Conservation (phyloP, 179 eudicot genomes). For the Silene coronaria region DNA sequence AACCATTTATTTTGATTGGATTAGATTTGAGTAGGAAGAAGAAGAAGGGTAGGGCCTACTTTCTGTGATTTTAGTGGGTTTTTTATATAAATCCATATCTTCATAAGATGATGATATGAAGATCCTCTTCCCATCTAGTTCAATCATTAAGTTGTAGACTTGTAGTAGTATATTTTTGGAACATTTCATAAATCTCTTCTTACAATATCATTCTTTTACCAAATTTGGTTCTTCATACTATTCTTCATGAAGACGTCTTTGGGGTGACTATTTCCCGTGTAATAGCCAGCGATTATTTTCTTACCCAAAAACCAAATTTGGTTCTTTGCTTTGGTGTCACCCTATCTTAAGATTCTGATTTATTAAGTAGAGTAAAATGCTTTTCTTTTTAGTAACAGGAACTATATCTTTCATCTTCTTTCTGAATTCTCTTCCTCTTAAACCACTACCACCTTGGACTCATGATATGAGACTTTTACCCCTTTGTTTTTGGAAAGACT, state of each 20-base stretch:
- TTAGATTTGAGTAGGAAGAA: slow-evolving; percentile 21
- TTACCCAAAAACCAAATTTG: slow-evolving; percentile 21
- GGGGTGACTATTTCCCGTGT: too few species aligned
- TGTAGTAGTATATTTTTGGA: not conserved
- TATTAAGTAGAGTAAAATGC: slow-evolving; percentile 38
- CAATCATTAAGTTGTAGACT: not conserved
- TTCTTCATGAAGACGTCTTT: too few species aligned
- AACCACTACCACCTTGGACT: slow-evolving; percentile 73
- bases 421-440: slow-evolving; percentile 56
- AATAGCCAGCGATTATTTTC: too few species aligned
- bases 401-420: slow-evolving; percentile 56
- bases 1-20: slow-evolving; percentile 32
- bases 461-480: slow-evolving; percentile 59
- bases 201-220: slow-evolving; percentile 17
- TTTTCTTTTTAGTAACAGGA: slow-evolving; percentile 67
- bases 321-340: slow-evolving; percentile 11
- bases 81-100: slow-evolving; percentile 33
- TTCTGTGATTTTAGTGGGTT: slow-evolving; percentile 38
- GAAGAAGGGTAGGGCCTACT: slow-evolving; percentile 34
- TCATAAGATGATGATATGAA: slow-evolving; percentile 22
- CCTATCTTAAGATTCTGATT: not conserved
- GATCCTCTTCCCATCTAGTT: slow-evolving; percentile 24
- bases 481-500: slow-evolving; percentile 55
- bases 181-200: slow-evolving; percentile 14
- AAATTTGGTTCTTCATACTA: slow-evolving; percentile 1